Evolutionary conservation across 2,329 filamentous ascomycete genomes (phyloP).

Genomic region (Xylaria sp.): DNA sequence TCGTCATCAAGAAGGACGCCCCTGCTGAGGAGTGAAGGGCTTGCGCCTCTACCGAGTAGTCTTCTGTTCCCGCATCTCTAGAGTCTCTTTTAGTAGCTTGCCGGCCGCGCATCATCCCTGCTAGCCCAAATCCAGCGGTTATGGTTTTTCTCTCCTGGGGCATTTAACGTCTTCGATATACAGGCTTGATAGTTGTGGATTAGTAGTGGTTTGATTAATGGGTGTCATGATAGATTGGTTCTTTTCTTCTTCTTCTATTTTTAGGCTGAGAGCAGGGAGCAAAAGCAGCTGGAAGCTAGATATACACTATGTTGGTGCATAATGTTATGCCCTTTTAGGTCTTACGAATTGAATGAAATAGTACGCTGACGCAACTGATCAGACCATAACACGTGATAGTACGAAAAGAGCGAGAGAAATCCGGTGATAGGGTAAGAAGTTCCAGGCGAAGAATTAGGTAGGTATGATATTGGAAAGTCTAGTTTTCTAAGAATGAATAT

Average conservation of each 20-base stretch:
- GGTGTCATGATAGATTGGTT: constrained; percentile 1
- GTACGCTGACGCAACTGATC: neutral
- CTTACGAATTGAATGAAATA: constrained; percentile 26
- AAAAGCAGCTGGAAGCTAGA: constrained; percentile 1
- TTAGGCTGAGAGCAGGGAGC: neutral
- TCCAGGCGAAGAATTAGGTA: neutral
- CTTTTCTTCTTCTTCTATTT: neutral
- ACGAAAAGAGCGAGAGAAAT: neutral
- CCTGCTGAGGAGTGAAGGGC: neutral
- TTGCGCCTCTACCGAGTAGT: too few species aligned
- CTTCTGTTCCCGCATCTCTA: too few species aligned
- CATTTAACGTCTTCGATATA: neutral
- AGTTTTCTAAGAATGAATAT: neutral
- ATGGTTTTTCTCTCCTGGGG: neutral
- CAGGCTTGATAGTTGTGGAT: neutral
- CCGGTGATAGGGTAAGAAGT: neutral
- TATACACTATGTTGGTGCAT: neutral
- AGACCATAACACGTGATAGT: neutral
- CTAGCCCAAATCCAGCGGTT: neutral
- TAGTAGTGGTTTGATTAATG: constrained; percentile 2
- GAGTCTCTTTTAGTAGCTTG: neutral
- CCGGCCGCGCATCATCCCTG: neutral
- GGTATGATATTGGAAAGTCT: neutral
- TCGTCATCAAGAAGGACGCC: constrained; percentile 14
- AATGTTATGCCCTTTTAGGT: neutral